These are phyloP conservation scores for Cercospora nicotianae DNA, from an alignment of 2,329 filamentous ascomycete species.

Conservation along the genomic window DNA sequence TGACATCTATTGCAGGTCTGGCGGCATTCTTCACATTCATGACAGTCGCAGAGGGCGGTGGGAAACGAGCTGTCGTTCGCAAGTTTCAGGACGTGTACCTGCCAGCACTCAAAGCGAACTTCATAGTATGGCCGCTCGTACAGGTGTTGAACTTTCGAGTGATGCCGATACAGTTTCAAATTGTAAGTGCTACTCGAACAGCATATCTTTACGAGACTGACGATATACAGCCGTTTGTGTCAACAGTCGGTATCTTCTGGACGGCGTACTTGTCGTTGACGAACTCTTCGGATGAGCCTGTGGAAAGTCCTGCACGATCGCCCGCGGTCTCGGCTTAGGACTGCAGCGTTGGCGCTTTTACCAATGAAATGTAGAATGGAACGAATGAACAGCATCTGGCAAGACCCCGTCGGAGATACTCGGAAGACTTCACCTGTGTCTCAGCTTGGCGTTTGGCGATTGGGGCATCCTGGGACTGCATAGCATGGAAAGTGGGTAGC, in stretches of 20 bases:
- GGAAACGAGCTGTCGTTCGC: constrained; percentile 70
- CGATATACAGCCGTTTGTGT: constrained; percentile 77
- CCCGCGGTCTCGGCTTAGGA: constrained; percentile 21
- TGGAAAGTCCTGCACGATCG: constrained; percentile 25
- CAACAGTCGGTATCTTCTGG: constrained; percentile 94
- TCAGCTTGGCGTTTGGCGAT: constrained; percentile 18
- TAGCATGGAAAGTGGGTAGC: constrained; percentile 12
- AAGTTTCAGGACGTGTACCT: constrained; percentile 95
- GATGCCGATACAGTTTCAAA: constrained; percentile 93
- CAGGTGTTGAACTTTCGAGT: constrained; percentile 96
- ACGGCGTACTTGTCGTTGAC: constrained; percentile 92
- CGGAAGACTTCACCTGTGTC: constrained; percentile 8
- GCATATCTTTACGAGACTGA: constrained; percentile 31
- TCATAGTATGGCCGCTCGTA: constrained; percentile 88
- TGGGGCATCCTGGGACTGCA: constrained; percentile 2
- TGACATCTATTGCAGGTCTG: constrained; percentile 55
- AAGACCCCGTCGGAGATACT: constrained; percentile 10
- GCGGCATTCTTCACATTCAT: constrained; percentile 91
- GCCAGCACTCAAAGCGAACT: constrained; percentile 93
- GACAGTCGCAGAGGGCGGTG: constrained; percentile 92
- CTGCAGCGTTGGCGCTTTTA: background rate
- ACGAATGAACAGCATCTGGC: constrained; percentile 2
- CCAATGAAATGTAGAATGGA: background rate
- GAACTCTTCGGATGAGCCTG: constrained; percentile 75
- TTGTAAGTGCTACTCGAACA: constrained; percentile 62